Percentiles rank a stretch among this genome's conserved stretches.
phyloP scores from a whole-genome alignment of 805 yeast species.

The Sugiyamaella mastotermitis region DNA sequence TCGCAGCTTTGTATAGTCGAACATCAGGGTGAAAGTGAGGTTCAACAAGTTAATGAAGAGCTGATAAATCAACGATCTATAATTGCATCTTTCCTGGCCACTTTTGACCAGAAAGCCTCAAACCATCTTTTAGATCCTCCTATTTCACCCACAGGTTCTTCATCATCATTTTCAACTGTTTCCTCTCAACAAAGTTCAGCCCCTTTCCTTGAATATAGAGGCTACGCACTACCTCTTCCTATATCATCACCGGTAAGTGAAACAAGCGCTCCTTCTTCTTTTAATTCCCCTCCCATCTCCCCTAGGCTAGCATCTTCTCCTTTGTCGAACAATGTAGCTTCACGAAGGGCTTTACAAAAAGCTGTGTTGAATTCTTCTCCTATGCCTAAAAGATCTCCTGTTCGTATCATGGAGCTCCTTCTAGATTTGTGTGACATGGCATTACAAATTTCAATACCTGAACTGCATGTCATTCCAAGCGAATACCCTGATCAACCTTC shows the following conservation, averaged over 20 bases:
- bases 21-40: conserved; percentile 72
- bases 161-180: conserved; percentile 7
- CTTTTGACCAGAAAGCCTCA: conserved; percentile 25
- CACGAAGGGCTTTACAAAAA: conserved; percentile 2
- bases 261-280: neutral
- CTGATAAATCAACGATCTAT: conserved; percentile 62
- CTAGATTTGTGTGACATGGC: conserved; percentile 71
- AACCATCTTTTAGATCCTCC: conserved; percentile 7
- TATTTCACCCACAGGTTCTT: conserved; percentile 13
- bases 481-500: conserved; percentile 24
- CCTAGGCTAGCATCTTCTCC: conserved; percentile 11
- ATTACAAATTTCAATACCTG: conserved; percentile 66
- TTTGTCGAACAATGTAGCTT: neutral
- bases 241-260: neutral
- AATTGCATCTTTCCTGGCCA: conserved; percentile 31
- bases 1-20: conserved; percentile 82
- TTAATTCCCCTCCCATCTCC: conserved; percentile 8
- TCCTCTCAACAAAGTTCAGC: neutral
- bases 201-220: conserved; percentile 17
- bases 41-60: conserved; percentile 69
- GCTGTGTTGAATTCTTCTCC: conserved; percentile 3
- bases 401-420: conserved; percentile 41
- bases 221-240: conserved; percentile 7
- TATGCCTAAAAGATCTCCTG: conserved; percentile 35
- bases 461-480: conserved; percentile 31